A percentile compares a stretch with the other conserved stretches of the same genome.
These are phyloP conservation scores for Pseudocercospora macadamiae DNA, from an alignment of 2,329 filamentous ascomycete genomes.

Conservation along the genomic window DNA sequence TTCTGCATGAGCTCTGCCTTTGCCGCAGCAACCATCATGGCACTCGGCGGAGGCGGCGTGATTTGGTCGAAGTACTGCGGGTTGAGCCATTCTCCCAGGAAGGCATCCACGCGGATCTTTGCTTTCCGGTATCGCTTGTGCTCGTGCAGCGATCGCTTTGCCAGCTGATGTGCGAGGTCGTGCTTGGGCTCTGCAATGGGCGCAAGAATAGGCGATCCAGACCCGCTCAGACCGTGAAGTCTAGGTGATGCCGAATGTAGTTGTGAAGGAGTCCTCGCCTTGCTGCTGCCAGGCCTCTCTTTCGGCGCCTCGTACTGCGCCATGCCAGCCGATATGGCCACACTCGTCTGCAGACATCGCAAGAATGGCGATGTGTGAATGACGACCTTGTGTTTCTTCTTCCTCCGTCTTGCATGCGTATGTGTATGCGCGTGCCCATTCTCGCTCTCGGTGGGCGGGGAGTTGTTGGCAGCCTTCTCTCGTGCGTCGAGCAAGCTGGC, in stretches of 20 bases:
- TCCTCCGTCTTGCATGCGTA: slow-evolving; percentile 41
- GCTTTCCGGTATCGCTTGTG: slow-evolving; percentile 52
- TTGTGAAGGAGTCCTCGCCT: slow-evolving; percentile 33
- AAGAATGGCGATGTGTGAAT: slow-evolving; percentile 94
- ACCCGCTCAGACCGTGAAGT: slow-evolving; percentile 31
- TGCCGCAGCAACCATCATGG: slow-evolving; percentile 83
- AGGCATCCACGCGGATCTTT: slow-evolving; percentile 82
- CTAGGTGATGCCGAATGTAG: slow-evolving; percentile 39
- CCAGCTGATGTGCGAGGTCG: slow-evolving; percentile 42
- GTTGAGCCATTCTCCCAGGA: slow-evolving; percentile 92
- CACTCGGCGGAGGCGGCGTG: slow-evolving; percentile 74
- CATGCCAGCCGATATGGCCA: slow-evolving; percentile 84
- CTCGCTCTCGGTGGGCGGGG: slow-evolving; percentile 12
- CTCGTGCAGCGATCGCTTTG: slow-evolving; percentile 38
- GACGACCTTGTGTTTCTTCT: slow-evolving; percentile 72
- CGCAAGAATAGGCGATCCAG: slow-evolving; percentile 31
- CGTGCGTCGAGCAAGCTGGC: slow-evolving; percentile 66
- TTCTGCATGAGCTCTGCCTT: slow-evolving; percentile 85
- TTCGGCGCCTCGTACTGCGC: slow-evolving; percentile 61
- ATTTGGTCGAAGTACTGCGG: slow-evolving; percentile 93
- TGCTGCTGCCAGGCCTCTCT: slow-evolving; percentile 30
- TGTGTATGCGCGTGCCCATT: slow-evolving; percentile 19
- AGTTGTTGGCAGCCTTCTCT: slow-evolving; percentile 49
- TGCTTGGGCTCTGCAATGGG: slow-evolving; percentile 43
- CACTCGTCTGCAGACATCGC: slow-evolving; percentile 87